phyloP scores from a whole-genome alignment of 805 yeast species.

The Kodamaea neixiangensis region DNA sequence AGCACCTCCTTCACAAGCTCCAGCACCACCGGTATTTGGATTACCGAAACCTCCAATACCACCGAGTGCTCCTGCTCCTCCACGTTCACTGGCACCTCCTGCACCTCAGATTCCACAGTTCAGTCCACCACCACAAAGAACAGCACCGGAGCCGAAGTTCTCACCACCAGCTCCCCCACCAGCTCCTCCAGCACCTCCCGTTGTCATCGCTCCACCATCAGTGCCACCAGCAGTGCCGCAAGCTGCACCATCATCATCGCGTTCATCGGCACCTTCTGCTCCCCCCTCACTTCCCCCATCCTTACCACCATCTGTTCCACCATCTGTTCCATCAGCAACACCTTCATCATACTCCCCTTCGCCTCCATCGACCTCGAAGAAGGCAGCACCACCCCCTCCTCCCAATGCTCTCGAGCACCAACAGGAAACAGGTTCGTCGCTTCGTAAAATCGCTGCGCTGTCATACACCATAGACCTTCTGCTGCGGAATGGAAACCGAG shows the following conservation, averaged over 20 bases:
- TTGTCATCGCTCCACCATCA: slow-evolving; percentile 10
- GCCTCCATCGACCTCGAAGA: slow-evolving; percentile 17
- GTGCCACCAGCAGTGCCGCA: slow-evolving; percentile 25
- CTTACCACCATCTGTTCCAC: slow-evolving; percentile 19
- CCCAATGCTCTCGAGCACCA: slow-evolving; percentile 38
- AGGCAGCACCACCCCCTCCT: slow-evolving; percentile 39
- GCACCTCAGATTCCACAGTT: slow-evolving; percentile 7
- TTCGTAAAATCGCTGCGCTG: slow-evolving; percentile 64
- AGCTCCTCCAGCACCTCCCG: slow-evolving; percentile 12
- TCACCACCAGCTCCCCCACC: slow-evolving; percentile 17
- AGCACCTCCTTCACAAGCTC: neutral
- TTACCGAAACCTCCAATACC: slow-evolving; percentile 26
- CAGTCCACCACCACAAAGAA: slow-evolving; percentile 13
- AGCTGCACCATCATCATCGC: slow-evolving; percentile 17
- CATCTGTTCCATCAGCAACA: slow-evolving; percentile 18
- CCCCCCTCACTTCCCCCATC: slow-evolving; percentile 20
- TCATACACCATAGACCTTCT: slow-evolving; percentile 60
- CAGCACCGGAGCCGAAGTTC: slow-evolving; percentile 3
- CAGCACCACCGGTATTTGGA: slow-evolving; percentile 5
- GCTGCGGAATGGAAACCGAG: slow-evolving; percentile 19
- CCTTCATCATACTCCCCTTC: slow-evolving; percentile 12
- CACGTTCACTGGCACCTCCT: slow-evolving; percentile 10
- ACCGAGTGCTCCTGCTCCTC: slow-evolving; percentile 16
- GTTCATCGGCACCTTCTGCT: slow-evolving; percentile 18
- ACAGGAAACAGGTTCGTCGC: slow-evolving; percentile 49